These are phyloP conservation scores for Fusarium pseudonygamai DNA, from an alignment of 2,329 filamentous ascomycete species.

Conservation along the genomic window DNA sequence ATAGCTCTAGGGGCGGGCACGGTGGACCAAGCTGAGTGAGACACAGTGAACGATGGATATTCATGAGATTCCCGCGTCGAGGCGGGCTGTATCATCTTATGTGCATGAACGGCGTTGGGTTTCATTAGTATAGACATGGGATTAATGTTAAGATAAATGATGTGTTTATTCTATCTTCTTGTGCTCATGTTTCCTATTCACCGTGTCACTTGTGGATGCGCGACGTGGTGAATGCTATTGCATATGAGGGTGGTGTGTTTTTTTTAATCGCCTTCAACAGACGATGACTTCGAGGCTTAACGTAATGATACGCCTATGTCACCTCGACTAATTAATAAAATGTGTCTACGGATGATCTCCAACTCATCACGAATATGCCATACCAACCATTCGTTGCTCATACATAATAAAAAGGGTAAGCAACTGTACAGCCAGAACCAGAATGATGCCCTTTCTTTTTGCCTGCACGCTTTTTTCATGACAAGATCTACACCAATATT, in stretches of 20 bases:
- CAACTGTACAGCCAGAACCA: conserved; percentile 25
- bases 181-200: background rate
- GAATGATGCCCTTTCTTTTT: conserved; percentile 14
- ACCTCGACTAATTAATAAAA: conserved; percentile 37
- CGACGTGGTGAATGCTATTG: background rate
- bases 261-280: conserved; percentile 27
- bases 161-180: background rate
- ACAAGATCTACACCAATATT: conserved; percentile 26
- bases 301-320: conserved; percentile 4
- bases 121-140: conserved; percentile 30
- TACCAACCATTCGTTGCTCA: conserved; percentile 22
- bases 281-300: conserved; percentile 22
- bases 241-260: conserved; percentile 18
- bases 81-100: conserved; percentile 31
- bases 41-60: conserved; percentile 2
- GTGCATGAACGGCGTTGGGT: conserved; percentile 43
- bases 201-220: background rate
- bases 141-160: conserved; percentile 31
- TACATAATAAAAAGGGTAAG: conserved; percentile 24
- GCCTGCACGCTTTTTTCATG: conserved; percentile 29
- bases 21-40: conserved; percentile 36
- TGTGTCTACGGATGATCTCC: conserved; percentile 31
- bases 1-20: conserved; percentile 45
- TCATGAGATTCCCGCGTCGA: background rate
- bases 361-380: conserved; percentile 9